Base-by-base conservation (phyloP, 2,329 filamentous ascomycete genomes). In the Helicocarpus griseus region DNA sequence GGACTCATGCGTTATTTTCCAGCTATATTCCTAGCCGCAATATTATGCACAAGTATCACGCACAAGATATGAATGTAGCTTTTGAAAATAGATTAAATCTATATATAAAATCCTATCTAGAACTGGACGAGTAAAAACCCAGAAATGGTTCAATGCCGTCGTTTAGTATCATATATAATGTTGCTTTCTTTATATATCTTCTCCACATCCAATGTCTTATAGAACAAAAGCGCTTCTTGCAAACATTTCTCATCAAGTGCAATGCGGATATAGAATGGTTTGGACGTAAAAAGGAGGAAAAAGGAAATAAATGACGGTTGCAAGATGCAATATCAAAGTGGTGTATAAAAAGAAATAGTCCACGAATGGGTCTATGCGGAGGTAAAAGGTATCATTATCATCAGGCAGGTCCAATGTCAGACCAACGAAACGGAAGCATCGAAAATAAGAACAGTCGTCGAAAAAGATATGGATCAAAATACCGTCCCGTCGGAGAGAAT, bases 401-500 rank as follows among this genome's bases (percentile, higher is more conserved):
- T 50, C 11, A 49, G 40, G 17, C 35, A 47, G 44, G 31, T 26
- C 31, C 29, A 36, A 26, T 36, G 31, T 6, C 29, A 47, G 13
- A 17, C n/a, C 44, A 17, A 13, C n/a, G 31, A 14, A 35, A 35
- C 9, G 9, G 6, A 24, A 26, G 5, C 13, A 24, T 11, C 4
- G 21, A 47, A 24, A 35, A 21, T 4, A 13, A 14, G 19, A 22
- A 46, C 51, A 29, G 49, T 6, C 38, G 46, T 49, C n/a, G 51
- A 51, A 51, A 36, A 28, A 38, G 33, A 39, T 28, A 28, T 49
- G 36, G 14, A 36, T 52, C 82, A 95, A 67, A 98, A 97, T 58
- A 98, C 88, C 22, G 93, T 97, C 56, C 93, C 93, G 67, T 98
- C 93, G 58, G 89, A 95, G 59, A 95, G 80, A 61, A 97, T 96